These are phyloP conservation scores for Barbatosphaeria neglecta DNA, from an alignment of 495 filamentous ascomycete genomes.

Conservation along the genomic window DNA sequence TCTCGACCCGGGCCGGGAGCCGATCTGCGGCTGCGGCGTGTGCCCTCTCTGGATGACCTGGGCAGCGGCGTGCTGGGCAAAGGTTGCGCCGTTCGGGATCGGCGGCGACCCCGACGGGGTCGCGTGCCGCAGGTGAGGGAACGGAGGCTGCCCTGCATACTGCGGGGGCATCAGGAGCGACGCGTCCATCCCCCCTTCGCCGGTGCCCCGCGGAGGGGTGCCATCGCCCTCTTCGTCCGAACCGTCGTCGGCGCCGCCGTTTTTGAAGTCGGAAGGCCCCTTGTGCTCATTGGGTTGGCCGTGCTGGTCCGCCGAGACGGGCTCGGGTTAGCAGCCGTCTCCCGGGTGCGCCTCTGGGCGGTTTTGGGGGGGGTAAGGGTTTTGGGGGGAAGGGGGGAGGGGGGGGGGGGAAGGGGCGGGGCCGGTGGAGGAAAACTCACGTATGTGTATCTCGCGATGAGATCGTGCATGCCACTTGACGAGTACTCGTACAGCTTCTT, in stretches of 20 bases:
- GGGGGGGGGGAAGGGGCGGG: too few species aligned
- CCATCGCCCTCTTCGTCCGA: constrained; percentile 87
- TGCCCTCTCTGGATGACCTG: constrained; percentile 48
- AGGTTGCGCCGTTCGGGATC: constrained; percentile 65
- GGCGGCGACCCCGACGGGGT: constrained; percentile 86
- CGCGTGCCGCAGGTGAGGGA: constrained; percentile 67
- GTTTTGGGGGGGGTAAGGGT: too few species aligned
- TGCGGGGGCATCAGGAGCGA: constrained; percentile 59
- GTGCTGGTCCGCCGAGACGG: constrained; percentile 44
- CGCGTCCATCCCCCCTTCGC: constrained; percentile 40
- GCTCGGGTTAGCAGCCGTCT: constrained; percentile 17
- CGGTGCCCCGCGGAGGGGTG: constrained; percentile 49
- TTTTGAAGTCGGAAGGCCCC: constrained; percentile 86
- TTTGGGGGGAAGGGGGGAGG: too few species aligned
- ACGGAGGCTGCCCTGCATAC: constrained; percentile 61
- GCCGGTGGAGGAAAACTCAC: constrained; percentile 51
- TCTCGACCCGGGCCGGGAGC: constrained; percentile 71
- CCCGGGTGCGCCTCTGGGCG: too few species aligned
- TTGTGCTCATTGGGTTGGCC: constrained; percentile 91
- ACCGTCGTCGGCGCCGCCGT: constrained; percentile 67
- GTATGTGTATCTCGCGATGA: constrained; percentile 76
- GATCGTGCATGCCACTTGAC: constrained; percentile 83
- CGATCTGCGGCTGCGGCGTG: constrained; percentile 65
- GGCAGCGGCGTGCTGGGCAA: constrained; percentile 33
- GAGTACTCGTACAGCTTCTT: constrained; percentile 98